Evolutionary conservation across 2,329 filamentous ascomycete genomes (phyloP).

Genomic region (Achaetomium macrosporum): DNA sequence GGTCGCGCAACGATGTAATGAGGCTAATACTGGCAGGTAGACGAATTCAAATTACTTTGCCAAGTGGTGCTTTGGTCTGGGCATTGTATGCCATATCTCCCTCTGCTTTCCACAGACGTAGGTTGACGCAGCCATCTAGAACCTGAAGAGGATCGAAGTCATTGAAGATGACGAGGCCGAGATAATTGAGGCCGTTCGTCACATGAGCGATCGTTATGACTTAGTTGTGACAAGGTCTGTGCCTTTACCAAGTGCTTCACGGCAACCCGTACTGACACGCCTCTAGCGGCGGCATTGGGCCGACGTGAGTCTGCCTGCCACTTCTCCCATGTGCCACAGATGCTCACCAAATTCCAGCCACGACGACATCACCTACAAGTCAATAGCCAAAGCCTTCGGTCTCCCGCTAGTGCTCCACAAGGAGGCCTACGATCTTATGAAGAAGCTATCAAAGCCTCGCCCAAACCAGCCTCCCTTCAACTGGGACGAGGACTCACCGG

Average conservation of each 20-base stretch:
- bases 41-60: constrained; percentile 60
- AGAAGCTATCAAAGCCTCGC: constrained; percentile 66
- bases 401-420: constrained; percentile 73
- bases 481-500: constrained; percentile 78
- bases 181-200: constrained; percentile 77
- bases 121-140: constrained; percentile 33
- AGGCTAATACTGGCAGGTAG: constrained; percentile 34
- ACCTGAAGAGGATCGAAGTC: constrained; percentile 82
- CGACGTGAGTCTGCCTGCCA: constrained; percentile 59
- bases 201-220: constrained; percentile 88
- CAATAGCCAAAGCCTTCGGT: constrained; percentile 83
- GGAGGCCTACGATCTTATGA: constrained; percentile 76
- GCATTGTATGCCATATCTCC: constrained; percentile 43
- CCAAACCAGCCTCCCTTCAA: constrained; percentile 68
- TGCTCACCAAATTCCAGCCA: constrained; percentile 50
- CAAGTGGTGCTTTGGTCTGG: constrained; percentile 58
- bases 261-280: constrained; percentile 3
- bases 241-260: too few relatives aligned
- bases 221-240: constrained; percentile 77
- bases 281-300: constrained; percentile 78
- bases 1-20: background rate
- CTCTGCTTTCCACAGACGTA: background rate
- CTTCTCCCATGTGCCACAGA: background rate
- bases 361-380: constrained; percentile 95
- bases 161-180: constrained; percentile 88